phyloP scores from a whole-genome alignment of 208 protist genomes.

The Spironucleus salmonicida region DNA sequence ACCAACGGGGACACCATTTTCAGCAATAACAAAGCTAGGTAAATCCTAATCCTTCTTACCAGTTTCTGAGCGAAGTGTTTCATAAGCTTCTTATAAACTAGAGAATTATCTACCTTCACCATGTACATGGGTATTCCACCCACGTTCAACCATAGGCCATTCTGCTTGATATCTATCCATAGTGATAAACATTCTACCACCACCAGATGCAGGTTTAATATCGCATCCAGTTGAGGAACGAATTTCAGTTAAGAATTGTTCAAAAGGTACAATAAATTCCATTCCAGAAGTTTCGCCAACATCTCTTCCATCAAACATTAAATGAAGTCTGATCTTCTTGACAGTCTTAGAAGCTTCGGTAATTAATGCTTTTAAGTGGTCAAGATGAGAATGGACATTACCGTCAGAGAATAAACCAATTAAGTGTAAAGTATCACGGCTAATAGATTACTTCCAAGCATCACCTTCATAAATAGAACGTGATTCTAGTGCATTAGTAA shows the following conservation, averaged over 20 bases:
- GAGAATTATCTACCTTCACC: conserved; percentile 51
- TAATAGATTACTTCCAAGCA: conserved; percentile 62
- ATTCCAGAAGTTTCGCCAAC: conserved; percentile 68
- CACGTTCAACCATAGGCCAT: conserved; percentile 74
- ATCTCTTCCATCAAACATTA: conserved; percentile 73
- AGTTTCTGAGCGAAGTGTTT: conserved; percentile 7
- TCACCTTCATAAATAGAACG: conserved; percentile 63
- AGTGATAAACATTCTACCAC: conserved; percentile 74
- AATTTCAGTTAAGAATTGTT: conserved; percentile 59
- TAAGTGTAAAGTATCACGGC: conserved; percentile 65
- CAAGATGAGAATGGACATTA: conserved; percentile 70
- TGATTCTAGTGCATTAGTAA: conserved; percentile 63
- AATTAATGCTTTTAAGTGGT: conserved; percentile 65
- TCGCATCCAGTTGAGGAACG: neutral
- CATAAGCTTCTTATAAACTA: neutral
- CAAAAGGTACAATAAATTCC: conserved; percentile 65
- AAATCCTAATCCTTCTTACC: conserved; percentile 66
- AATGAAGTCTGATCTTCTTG: conserved; percentile 66
- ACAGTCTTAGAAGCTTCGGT: conserved; percentile 59
- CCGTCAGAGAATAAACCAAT: conserved; percentile 73
- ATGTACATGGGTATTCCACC: conserved; percentile 69
- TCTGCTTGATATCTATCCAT: conserved; percentile 82
- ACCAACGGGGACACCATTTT: conserved; percentile 56
- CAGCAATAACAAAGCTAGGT: conserved; percentile 64
- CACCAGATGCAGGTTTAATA: conserved; percentile 56